Conservation (phyloP, 1,139 yeast species). For the Taphrina wiesneri region DNA sequence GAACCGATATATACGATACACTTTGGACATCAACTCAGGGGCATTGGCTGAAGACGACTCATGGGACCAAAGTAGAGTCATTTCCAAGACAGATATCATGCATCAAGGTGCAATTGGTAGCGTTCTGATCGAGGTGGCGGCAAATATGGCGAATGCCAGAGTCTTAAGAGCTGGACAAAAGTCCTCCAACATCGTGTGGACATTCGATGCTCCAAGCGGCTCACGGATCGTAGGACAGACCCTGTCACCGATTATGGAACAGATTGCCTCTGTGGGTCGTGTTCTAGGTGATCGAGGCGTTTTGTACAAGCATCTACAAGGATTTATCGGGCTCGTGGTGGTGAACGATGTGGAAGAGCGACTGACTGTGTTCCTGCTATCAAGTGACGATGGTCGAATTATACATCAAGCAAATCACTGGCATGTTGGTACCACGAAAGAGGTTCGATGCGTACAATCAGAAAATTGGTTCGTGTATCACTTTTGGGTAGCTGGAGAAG, state of each 20-base stretch:
- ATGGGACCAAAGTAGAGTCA: background rate
- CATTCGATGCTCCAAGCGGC: constrained; percentile 46
- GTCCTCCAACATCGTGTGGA: constrained; percentile 41
- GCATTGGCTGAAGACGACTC: background rate
- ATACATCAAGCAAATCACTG: constrained; percentile 46
- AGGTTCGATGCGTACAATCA: constrained; percentile 62
- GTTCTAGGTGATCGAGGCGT: constrained; percentile 71
- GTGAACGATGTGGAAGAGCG: constrained; percentile 43
- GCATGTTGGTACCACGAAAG: constrained; percentile 47
- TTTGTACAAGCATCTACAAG: constrained; percentile 80
- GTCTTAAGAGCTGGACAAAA: background rate
- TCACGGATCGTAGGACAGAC: constrained; percentile 10
- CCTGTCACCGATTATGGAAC: constrained; percentile 44
- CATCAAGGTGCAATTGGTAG: background rate
- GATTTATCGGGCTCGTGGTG: constrained; percentile 60
- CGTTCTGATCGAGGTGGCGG: constrained; percentile 32
- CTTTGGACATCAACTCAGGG: background rate
- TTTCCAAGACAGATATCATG: background rate
- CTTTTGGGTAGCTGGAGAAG: constrained; percentile 48
- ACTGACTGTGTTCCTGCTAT: constrained; percentile 56
- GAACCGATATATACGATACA: background rate
- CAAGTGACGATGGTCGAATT: constrained; percentile 67
- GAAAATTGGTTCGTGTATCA: constrained; percentile 84
- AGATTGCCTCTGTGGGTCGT: constrained; percentile 66
- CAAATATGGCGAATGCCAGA: background rate